A percentile compares a stretch with the other conserved stretches of the same genome.
phyloP scores from a whole-genome alignment of 202 grass and related monocot species.

The Elaeis oleifera region DNA sequence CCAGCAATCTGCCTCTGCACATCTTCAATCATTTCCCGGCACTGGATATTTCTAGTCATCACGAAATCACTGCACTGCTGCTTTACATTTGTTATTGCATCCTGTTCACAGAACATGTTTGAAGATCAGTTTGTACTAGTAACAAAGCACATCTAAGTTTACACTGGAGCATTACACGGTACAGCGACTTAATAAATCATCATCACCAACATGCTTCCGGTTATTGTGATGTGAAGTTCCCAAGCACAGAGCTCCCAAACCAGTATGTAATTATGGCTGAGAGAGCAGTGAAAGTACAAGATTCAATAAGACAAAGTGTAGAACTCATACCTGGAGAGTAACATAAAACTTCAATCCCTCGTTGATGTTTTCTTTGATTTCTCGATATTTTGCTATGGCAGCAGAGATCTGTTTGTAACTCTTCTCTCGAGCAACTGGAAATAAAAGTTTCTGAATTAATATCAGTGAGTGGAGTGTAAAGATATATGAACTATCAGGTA shows the following conservation, averaged over 20 bases:
- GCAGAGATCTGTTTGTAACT: constrained; percentile 89
- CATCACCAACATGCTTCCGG: neutral
- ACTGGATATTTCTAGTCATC: constrained; percentile 93
- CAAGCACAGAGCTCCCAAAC: neutral
- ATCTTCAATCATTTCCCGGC: constrained; percentile 96
- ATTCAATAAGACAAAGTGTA: no score
- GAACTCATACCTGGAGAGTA: constrained; percentile 58
- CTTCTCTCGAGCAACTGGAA: constrained; percentile 78
- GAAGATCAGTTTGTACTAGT: constrained; percentile 16
- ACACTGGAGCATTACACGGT: neutral
- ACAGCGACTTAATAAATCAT: neutral
- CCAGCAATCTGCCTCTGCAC: constrained; percentile 83
- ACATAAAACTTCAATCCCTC: constrained; percentile 92
- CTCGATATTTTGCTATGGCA: constrained; percentile 78
- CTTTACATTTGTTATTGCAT: constrained; percentile 83
- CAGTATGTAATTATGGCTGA: no score
- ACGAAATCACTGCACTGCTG: constrained; percentile 85
- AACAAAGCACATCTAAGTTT: neutral
- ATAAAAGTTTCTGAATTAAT: neutral
- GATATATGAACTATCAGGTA: no score
- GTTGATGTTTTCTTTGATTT: constrained; percentile 80
- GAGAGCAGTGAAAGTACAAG: no score
- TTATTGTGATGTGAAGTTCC: neutral
- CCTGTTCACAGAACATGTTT: constrained; percentile 34
- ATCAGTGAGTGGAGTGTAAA: constrained; percentile 16